Conservation (phyloP, 495 filamentous ascomycete genomes). For the Friedmanniomyces simplex region DNA sequence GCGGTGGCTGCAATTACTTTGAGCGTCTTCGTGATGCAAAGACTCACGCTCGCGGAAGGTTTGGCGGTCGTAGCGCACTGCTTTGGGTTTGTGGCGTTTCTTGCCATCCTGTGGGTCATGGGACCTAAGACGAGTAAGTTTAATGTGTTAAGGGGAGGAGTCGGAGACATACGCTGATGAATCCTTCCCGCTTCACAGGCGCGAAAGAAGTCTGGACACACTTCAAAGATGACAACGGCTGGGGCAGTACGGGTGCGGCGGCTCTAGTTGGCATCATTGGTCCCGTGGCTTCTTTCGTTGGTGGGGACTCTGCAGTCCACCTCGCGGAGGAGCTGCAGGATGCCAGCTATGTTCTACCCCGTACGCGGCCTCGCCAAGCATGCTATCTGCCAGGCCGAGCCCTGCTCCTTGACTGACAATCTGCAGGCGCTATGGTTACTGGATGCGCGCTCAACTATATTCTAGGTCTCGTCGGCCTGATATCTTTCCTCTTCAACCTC, state of each 20-base stretch:
- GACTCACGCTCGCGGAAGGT: slow-evolving; percentile 22
- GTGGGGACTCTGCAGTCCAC: slow-evolving; percentile 22
- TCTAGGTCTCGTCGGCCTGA: slow-evolving; percentile 17
- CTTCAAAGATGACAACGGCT: slow-evolving; percentile 24
- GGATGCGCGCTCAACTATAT: slow-evolving; percentile 21
- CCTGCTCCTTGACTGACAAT: too few relatives aligned
- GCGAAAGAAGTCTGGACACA: too few relatives aligned
- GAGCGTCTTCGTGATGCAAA: slow-evolving; percentile 9
- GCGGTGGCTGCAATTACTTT: slow-evolving; percentile 9
- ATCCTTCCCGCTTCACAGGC: too few relatives aligned
- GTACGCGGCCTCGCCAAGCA: too few relatives aligned
- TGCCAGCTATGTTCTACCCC: slow-evolving; percentile 26
- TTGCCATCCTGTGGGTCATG: slow-evolving; percentile 33
- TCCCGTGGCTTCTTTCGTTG: slow-evolving; percentile 25
- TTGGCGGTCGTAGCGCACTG: slow-evolving; percentile 14
- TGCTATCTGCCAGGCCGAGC: too few relatives aligned
- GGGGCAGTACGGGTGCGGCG: slow-evolving; percentile 19
- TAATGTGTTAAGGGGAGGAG: too few relatives aligned
- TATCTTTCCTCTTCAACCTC: background rate
- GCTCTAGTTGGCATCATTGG: slow-evolving; percentile 23
- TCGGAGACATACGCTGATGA: too few relatives aligned
- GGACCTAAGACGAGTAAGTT: slow-evolving; percentile 19
- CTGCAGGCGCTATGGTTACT: slow-evolving; percentile 25
- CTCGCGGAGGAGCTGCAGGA: slow-evolving; percentile 29
- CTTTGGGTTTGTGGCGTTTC: slow-evolving; percentile 29